phyloP scores from a whole-genome alignment of 768 basidiomycete species.

The Rhizopogon vesiculosus region DNA sequence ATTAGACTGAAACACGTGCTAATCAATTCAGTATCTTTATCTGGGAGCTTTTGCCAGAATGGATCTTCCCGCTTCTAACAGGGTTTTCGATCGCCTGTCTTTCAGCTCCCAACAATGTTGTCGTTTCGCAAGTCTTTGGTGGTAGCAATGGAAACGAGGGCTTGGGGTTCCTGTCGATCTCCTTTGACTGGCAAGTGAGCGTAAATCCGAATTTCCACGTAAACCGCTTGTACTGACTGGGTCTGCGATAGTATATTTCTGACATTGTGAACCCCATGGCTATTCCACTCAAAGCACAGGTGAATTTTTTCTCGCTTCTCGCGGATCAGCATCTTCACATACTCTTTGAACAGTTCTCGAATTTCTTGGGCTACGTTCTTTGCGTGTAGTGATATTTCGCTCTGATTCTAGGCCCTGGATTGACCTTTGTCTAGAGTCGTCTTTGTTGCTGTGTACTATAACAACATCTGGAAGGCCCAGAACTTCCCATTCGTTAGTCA shows the following conservation, averaged over 20 bases:
- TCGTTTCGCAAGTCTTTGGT: conserved; percentile 54
- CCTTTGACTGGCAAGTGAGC: conserved; percentile 55
- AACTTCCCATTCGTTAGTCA: conserved; percentile 50
- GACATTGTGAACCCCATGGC: conserved; percentile 39
- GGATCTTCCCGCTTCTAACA: conserved; percentile 36
- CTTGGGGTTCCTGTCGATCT: conserved; percentile 53
- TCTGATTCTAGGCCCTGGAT: background rate
- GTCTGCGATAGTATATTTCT: conserved; percentile 15
- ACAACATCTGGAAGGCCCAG: conserved; percentile 53
- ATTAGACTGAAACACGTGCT: conserved; percentile 5
- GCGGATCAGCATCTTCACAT: too few species aligned
- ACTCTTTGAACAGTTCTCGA: conserved; percentile 28
- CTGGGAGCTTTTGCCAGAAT: conserved; percentile 39
- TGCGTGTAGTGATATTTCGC: conserved; percentile 39
- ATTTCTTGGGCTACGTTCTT: conserved; percentile 43
- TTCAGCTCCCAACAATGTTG: conserved; percentile 41
- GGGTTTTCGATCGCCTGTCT: conserved; percentile 56
- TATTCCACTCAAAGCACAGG: conserved; percentile 52
- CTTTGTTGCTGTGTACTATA: conserved; percentile 34
- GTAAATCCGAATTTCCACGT: conserved; percentile 18
- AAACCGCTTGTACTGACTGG: background rate
- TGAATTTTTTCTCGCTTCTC: background rate
- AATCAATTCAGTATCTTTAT: conserved; percentile 36
- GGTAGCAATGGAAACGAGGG: conserved; percentile 62
- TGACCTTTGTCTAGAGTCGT: conserved; percentile 22